Percentiles rank a stretch among this genome's conserved stretches.
These are phyloP conservation scores for Solanum sparsipilum DNA, from an alignment of 257 asterid species.

Conservation along the genomic window DNA sequence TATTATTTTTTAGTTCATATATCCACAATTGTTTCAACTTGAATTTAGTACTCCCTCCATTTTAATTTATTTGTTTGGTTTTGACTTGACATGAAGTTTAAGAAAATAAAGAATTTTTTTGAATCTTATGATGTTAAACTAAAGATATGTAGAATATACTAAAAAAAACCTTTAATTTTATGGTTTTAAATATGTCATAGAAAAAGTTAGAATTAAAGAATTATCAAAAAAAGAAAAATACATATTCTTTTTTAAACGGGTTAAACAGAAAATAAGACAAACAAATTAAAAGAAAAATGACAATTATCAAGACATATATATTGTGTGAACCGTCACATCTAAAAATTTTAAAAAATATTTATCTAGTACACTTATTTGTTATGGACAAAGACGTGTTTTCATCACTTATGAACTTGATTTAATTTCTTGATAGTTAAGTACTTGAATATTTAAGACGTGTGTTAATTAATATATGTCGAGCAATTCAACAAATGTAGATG, in stretches of 20 bases:
- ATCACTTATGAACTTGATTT: neutral
- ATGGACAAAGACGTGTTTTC: neutral
- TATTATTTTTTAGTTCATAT: neutral
- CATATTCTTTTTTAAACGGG: neutral
- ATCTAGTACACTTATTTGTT: neutral
- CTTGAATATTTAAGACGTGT: neutral
- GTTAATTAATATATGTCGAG: neutral
- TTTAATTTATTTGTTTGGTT: neutral
- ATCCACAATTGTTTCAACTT: neutral
- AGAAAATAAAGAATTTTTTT: fast-evolving
- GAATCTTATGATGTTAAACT: too few species aligned
- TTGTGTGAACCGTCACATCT: neutral
- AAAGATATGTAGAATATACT: too few species aligned
- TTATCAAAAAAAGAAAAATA: too few species aligned
- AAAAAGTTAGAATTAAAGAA: neutral
- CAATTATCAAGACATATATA: neutral
- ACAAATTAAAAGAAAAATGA: neutral
- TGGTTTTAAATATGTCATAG: neutral
- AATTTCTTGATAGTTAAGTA: neutral
- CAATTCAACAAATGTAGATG: neutral
- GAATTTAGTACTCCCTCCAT: neutral
- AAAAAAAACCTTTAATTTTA: neutral
- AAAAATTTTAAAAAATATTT: neutral
- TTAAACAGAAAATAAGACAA: neutral
- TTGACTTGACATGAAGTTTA: neutral